Percentiles rank a stretch among this genome's conserved stretches.
These are phyloP conservation scores for Trichoderma gamsii DNA, from an alignment of 495 filamentous ascomycete species.

Conservation along the genomic window DNA sequence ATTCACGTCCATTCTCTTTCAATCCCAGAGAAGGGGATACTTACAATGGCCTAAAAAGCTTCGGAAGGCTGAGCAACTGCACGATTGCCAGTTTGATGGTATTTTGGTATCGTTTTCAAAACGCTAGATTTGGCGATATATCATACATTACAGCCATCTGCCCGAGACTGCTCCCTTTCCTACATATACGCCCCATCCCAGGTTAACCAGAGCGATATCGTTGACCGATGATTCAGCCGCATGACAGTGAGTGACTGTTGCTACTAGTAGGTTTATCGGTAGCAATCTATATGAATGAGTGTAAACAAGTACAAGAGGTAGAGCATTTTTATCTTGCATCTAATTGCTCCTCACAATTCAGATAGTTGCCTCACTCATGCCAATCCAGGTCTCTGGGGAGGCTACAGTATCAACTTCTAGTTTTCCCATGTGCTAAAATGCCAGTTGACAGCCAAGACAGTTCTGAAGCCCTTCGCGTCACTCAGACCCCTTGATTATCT, in stretches of 20 bases:
- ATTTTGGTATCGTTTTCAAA: not conserved
- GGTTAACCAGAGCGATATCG: not conserved
- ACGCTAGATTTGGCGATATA: not conserved
- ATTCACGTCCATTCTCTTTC: too few species aligned
- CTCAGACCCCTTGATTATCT: slow-evolving; percentile 5
- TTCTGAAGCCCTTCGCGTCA: not conserved
- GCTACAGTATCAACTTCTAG: not conserved
- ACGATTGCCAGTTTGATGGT: not conserved
- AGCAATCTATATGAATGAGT: not conserved
- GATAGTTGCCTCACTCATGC: not conserved
- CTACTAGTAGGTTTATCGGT: not conserved
- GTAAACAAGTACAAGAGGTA: not conserved
- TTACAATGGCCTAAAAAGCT: too few species aligned
- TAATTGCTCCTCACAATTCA: not conserved
- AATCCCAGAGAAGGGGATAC: too few species aligned
- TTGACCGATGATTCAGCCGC: not conserved
- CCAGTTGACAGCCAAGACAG: slow-evolving; percentile 5
- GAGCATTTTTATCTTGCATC: not conserved
- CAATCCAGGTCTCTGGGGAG: not conserved
- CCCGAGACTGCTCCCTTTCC: not conserved
- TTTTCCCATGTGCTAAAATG: not conserved
- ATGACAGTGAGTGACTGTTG: not conserved
- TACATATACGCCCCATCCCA: not conserved
- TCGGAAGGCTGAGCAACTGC: not conserved
- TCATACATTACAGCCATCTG: not conserved